These are phyloP conservation scores for Fusarium annulatum DNA, from an alignment of 2,329 filamentous ascomycete genomes.

Conservation along the genomic window DNA sequence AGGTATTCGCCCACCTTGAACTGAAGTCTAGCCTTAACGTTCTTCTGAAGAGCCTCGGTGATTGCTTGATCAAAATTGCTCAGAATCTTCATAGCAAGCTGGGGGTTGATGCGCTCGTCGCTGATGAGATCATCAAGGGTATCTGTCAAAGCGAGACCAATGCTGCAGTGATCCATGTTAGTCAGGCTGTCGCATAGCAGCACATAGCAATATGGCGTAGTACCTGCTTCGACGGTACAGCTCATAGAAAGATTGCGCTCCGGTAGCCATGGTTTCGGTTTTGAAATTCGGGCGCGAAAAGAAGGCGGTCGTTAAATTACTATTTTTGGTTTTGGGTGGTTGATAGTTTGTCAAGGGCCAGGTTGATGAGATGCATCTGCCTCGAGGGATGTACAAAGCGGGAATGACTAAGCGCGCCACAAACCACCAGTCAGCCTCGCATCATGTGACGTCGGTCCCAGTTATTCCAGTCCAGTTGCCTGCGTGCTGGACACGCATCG, in stretches of 20 bases:
- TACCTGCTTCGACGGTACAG: constrained; percentile 99
- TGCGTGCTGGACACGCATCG: constrained; percentile 42
- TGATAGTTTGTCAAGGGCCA: constrained; percentile 26
- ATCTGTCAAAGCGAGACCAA: constrained; percentile 93
- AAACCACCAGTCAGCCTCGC: constrained; percentile 36
- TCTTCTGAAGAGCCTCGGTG: constrained; percentile 89
- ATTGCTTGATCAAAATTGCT: constrained; percentile 95
- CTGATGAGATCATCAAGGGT: constrained; percentile 97
- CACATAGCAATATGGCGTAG: constrained; percentile 46
- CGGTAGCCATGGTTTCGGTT: constrained; percentile 57
- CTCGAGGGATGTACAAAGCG: constrained; percentile 17
- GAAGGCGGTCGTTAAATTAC: not conserved
- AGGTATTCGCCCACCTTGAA: constrained; percentile 81
- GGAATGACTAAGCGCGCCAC: constrained; percentile 43
- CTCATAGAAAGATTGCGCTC: constrained; percentile 80
- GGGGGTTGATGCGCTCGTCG: constrained; percentile 93
- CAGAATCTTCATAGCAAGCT: constrained; percentile 98
- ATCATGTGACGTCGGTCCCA: constrained; percentile 52
- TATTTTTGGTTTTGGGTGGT: not conserved
- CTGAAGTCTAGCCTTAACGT: constrained; percentile 88
- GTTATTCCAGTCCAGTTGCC: constrained; percentile 42
- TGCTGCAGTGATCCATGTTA: constrained; percentile 65
- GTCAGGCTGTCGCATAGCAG: constrained; percentile 47
- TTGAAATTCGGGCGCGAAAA: not conserved
- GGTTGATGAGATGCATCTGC: constrained; percentile 25